Evolutionary conservation across 2,329 filamentous ascomycete genomes (phyloP).

Genomic region (Chaetomium strumarium): DNA sequence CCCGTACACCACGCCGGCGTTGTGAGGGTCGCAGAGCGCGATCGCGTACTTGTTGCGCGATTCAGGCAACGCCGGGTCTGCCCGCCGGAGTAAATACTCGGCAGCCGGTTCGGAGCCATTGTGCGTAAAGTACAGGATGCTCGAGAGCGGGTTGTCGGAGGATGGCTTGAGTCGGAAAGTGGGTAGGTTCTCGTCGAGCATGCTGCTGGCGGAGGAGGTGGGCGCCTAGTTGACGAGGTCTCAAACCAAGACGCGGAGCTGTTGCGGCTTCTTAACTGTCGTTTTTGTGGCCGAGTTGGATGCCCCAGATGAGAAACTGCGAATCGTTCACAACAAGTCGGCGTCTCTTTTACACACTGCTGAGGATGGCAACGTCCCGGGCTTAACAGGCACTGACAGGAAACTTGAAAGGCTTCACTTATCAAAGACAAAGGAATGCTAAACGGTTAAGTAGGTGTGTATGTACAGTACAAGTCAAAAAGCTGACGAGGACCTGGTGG

Average conservation of each 20-base stretch:
- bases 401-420: not conserved
- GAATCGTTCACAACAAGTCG: too few relatives aligned
- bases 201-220: conserved; percentile 31
- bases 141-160: conserved; percentile 49
- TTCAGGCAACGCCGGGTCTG: conserved; percentile 60
- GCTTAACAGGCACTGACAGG: too few relatives aligned
- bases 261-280: too few relatives aligned
- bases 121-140: conserved; percentile 55
- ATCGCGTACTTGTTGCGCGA: conserved; percentile 81
- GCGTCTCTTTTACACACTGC: too few relatives aligned
- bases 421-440: not conserved
- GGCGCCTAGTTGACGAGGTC: not conserved
- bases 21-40: conserved; percentile 76
- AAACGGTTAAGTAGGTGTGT: not conserved
- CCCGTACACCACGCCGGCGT: conserved; percentile 75
- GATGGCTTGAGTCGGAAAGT: conserved; percentile 54
- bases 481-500: conserved; percentile 12
- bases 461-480: not conserved
- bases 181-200: conserved; percentile 94
- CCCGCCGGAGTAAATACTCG: conserved; percentile 73
- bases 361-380: too few relatives aligned
- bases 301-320: not conserved
- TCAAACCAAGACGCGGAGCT: too few relatives aligned
- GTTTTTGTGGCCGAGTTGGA: not conserved
- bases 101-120: conserved; percentile 75